These are phyloP conservation scores for Zalaria obscura DNA, from an alignment of 2,329 filamentous ascomycete species.

Conservation along the genomic window DNA sequence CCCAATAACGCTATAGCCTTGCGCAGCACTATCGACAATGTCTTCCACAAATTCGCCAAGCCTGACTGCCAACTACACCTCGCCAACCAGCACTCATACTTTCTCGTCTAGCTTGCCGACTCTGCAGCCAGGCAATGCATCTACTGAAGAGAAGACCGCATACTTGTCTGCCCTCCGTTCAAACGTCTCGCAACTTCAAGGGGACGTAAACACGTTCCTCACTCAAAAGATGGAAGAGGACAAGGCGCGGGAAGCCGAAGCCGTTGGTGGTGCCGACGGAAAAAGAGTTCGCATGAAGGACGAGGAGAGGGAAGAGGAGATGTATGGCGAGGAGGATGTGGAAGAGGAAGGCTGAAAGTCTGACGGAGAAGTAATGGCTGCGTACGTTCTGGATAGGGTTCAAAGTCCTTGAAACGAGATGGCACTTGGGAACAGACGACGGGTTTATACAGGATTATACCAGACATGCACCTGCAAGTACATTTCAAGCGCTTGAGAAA, in stretches of 20 bases:
- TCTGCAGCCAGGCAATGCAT: conserved; percentile 8
- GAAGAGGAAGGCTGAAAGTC: conserved; percentile 33
- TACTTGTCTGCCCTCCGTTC: conserved; percentile 47
- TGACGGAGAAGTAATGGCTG: too few relatives aligned
- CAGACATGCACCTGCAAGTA: too few relatives aligned
- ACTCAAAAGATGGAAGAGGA: conserved; percentile 64
- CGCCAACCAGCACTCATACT: conserved; percentile 10
- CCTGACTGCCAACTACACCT: conserved; percentile 13
- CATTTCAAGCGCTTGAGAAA: too few relatives aligned
- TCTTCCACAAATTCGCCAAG: conserved; percentile 1
- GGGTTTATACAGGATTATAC: too few relatives aligned
- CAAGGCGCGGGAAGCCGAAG: conserved; percentile 34
- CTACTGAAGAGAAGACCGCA: conserved; percentile 37
- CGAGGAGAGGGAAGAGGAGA: conserved; percentile 43
- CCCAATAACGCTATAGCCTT: too few relatives aligned
- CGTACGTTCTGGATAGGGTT: too few relatives aligned
- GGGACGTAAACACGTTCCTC: conserved; percentile 54
- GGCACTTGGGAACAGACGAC: too few relatives aligned
- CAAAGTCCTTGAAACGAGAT: too few relatives aligned
- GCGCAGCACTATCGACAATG: background rate
- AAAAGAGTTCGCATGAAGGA: conserved; percentile 12
- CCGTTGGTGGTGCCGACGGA: conserved; percentile 9
- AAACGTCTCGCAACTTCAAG: conserved; percentile 46
- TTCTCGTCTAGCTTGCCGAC: conserved; percentile 11
- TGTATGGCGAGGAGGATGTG: conserved; percentile 72